Percentiles rank a stretch among this genome's conserved stretches.
Conservation (phyloP, 1,284 basidiomycete genomes). For the Cutaneotrichosporon daszewskae region DNA sequence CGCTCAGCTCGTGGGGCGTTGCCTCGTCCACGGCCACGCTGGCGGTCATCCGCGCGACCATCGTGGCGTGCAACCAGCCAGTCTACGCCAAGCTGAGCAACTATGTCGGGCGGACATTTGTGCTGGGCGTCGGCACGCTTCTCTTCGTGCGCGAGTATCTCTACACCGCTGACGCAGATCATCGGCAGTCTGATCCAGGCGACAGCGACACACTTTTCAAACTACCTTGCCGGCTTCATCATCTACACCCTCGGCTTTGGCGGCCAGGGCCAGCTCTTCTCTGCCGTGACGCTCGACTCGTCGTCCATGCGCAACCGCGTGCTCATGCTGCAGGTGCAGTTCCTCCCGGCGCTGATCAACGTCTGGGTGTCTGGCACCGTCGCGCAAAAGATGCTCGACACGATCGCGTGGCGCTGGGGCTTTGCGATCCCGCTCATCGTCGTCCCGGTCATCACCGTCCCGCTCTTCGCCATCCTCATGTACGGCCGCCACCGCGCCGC, state of each 20-base stretch:
- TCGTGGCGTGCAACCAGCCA: constrained; percentile 39
- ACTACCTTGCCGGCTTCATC: constrained; percentile 43
- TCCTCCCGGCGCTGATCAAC: constrained; percentile 39
- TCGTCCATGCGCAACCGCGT: constrained; percentile 46
- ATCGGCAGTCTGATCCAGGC: constrained; percentile 46
- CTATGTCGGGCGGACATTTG: constrained; percentile 36
- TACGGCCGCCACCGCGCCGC: constrained; percentile 5
- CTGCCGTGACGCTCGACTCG: constrained; percentile 46
- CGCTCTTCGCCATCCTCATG: constrained; percentile 23
- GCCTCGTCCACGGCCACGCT: constrained; percentile 39
- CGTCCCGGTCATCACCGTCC: constrained; percentile 22
- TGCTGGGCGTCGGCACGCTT: constrained; percentile 39
- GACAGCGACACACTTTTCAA: constrained; percentile 27
- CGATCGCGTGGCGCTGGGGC: constrained; percentile 65
- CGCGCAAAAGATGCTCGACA: constrained; percentile 19
- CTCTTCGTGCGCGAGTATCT: constrained; percentile 44
- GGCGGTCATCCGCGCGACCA: constrained; percentile 36
- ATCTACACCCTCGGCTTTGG: constrained; percentile 37
- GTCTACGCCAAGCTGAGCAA: constrained; percentile 40
- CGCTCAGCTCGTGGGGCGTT: constrained; percentile 16
- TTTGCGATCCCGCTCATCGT: background rate
- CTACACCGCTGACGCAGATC: no score
- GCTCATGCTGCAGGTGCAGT: constrained; percentile 51
- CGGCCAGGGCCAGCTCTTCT: constrained; percentile 28
- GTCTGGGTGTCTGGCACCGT: constrained; percentile 16